Base-by-base conservation (phyloP, 2,329 filamentous ascomycete species). In the Penicillium sp. region DNA sequence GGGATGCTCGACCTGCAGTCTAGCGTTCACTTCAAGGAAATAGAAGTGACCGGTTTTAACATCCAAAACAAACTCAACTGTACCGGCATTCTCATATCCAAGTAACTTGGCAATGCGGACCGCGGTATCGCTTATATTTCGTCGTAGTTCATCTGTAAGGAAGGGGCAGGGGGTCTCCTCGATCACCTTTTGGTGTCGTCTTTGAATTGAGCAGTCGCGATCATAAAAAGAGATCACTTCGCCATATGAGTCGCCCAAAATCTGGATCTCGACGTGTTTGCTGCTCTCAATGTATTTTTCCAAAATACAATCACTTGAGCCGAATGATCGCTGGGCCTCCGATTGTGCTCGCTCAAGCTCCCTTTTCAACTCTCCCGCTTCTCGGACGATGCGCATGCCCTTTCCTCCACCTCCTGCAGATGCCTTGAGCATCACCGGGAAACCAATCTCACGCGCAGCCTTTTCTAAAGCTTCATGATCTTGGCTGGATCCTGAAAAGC, bases 121-220 rank as follows among this genome's bases (percentile, higher is more conserved):
- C 0, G 79, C 77, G 18, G 71, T 68, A 1, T 61, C 64, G 7
- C 67, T 68, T 67, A 81, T 78, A 18, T 63, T 60, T 9, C 61
- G 31, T 0, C 77, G 63, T 1, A 71, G 60, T 2, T 64, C 61
- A 4, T 56, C 51, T 0, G 66, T 67, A 1, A 79, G 62, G 46
- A 75, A 72, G 0, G 65, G 51, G 6, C 71, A 74, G 0, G 77
- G 77, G 2, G 73, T 73, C 64, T 81, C 79, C 56, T 83, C 81
- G 0, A 83, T 69, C 2, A 82, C 73, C 55, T 83, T 83, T 54
- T 83, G 80, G 55, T 82, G 75, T 1, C 80, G 70, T 6, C 81
- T 65, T 48, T 83, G 80, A 2, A 82, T 62, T 4, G 79, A 81
- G 55, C 81, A 83, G 35, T 82, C 81, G 8, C 81, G 68, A 48